phyloP scores from a whole-genome alignment of 2,329 filamentous ascomycete genomes.

The Aschersonia sp. region DNA sequence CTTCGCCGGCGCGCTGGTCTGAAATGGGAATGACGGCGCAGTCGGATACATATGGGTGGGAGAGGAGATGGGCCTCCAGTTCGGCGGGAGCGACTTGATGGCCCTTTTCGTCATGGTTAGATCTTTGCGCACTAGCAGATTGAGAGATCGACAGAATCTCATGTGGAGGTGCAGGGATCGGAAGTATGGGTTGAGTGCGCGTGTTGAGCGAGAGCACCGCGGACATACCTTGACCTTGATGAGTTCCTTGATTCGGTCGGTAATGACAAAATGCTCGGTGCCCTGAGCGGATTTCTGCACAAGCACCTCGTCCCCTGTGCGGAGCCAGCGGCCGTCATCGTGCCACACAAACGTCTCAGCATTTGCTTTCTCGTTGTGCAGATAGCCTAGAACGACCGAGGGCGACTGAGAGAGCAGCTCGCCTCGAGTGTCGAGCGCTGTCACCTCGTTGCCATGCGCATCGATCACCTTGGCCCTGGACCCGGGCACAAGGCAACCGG shows the following conservation, averaged over 20 bases:
- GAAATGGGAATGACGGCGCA: constrained; percentile 62
- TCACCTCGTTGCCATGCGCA: constrained; percentile 53
- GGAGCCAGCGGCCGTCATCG: constrained; percentile 60
- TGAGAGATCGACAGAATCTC: too few relatives aligned
- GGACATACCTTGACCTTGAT: constrained; percentile 57
- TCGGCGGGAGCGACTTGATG: constrained; percentile 69
- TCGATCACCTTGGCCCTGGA: constrained; percentile 49
- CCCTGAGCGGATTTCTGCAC: constrained; percentile 49
- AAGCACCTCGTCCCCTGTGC: constrained; percentile 73
- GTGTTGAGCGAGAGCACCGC: too few relatives aligned
- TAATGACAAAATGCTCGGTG: constrained; percentile 70
- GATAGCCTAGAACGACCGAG: constrained; percentile 65
- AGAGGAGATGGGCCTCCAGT: constrained; percentile 60
- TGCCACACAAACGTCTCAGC: constrained; percentile 59
- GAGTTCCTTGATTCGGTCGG: constrained; percentile 58
- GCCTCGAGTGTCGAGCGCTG: constrained; percentile 55
- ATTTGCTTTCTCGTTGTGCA: constrained; percentile 75
- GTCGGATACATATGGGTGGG: constrained; percentile 55
- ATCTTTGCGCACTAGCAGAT: too few relatives aligned
- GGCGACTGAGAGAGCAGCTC: constrained; percentile 71
- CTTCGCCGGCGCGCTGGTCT: constrained; percentile 41
- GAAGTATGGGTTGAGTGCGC: too few relatives aligned
- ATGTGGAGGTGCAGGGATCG: too few relatives aligned
- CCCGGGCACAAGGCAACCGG: constrained; percentile 51
- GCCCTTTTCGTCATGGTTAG: constrained; percentile 28